phyloP scores from a whole-genome alignment of 1,284 basidiomycete genomes.

The Vanrija sp. region DNA sequence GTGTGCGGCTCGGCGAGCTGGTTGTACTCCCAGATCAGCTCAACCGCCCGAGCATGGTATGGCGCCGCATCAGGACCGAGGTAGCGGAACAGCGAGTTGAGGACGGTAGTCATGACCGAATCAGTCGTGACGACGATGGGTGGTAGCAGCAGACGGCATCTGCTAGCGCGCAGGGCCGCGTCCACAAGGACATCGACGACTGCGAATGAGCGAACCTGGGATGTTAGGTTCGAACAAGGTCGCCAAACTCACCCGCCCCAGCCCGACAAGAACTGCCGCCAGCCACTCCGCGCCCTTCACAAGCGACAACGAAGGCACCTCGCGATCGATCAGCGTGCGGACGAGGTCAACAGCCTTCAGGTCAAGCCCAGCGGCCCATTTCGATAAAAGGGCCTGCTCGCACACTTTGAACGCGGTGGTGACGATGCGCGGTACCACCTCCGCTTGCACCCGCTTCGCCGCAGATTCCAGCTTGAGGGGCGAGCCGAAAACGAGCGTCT shows the following conservation, averaged over 20 bases:
- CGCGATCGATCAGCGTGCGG: constrained; percentile 23
- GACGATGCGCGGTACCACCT: constrained; percentile 22
- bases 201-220: constrained; percentile 62
- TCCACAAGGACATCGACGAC: constrained; percentile 60
- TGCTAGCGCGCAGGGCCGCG: constrained; percentile 55
- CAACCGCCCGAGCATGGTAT: constrained; percentile 78
- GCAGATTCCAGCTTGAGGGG: constrained; percentile 2
- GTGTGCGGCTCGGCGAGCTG: constrained; percentile 41
- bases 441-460: constrained; percentile 2
- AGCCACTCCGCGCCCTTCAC: constrained; percentile 41
- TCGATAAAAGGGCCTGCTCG: not conserved
- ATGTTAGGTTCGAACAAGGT: not conserved
- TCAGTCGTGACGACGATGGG: constrained; percentile 22
- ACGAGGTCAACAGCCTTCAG: constrained; percentile 18
- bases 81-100: constrained; percentile 62
- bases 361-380: constrained; percentile 5
- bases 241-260: constrained; percentile 34
- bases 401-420: constrained; percentile 18
- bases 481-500: not conserved
- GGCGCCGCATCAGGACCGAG: constrained; percentile 62
- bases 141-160: constrained; percentile 24
- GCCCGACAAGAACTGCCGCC: constrained; percentile 20
- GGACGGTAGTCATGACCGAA: constrained; percentile 24
- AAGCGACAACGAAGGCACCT: constrained; percentile 18
- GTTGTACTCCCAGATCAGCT: constrained; percentile 69